A percentile compares a stretch with the other conserved stretches of the same genome.
phyloP scores from a whole-genome alignment of 2,329 filamentous ascomycete genomes.

The Monosporascus sp. region DNA sequence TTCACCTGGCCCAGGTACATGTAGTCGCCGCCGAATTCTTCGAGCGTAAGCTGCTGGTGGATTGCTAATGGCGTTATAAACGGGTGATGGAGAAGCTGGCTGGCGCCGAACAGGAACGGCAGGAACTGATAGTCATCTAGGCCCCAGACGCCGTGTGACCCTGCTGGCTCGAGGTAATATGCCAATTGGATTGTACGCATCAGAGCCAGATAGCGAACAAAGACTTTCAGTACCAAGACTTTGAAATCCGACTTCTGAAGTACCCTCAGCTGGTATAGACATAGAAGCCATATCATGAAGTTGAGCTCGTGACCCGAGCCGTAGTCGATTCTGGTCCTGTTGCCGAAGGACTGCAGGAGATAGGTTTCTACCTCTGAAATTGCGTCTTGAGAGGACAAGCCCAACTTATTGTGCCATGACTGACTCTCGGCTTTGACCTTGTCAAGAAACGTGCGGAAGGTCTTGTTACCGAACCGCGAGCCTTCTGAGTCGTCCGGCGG shows the following conservation, averaged over 20 bases:
- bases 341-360: conserved; percentile 78
- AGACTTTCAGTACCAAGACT: conserved; percentile 70
- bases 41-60: conserved; percentile 81
- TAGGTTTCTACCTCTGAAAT: conserved; percentile 74
- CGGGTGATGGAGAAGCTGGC: conserved; percentile 79
- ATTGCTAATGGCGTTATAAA: conserved; percentile 77
- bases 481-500: conserved; percentile 83
- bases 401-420: conserved; percentile 61
- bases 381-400: conserved; percentile 46
- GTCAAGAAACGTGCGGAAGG: conserved; percentile 79
- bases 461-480: conserved; percentile 90
- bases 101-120: conserved; percentile 90
- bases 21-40: conserved; percentile 79
- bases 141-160: conserved; percentile 96
- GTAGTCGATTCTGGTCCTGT: conserved; percentile 85
- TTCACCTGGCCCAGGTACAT: conserved; percentile 88
- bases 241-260: conserved; percentile 64
- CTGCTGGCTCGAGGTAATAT: conserved; percentile 95
- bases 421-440: conserved; percentile 51
- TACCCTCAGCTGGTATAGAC: conserved; percentile 73
- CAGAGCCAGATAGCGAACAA: conserved; percentile 74
- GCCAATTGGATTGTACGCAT: conserved; percentile 87
- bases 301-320: conserved; percentile 97
- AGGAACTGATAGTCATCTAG: conserved; percentile 97
- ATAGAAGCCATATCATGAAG: conserved; percentile 95